These are phyloP conservation scores for Nelumbo lutea DNA, from an alignment of 164 flowering plant species.

Conservation along the genomic window DNA sequence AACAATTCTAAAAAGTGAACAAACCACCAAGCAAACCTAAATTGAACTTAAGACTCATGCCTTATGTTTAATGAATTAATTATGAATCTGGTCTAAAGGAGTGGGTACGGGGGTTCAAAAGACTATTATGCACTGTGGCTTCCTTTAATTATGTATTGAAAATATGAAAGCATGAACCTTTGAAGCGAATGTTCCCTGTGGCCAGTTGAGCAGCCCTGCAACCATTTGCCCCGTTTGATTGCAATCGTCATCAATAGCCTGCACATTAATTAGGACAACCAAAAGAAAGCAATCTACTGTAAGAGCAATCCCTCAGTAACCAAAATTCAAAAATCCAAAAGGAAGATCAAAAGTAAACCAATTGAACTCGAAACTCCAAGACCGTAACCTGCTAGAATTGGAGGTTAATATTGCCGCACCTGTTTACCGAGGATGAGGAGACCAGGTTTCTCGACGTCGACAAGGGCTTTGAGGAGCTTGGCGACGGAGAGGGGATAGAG, in stretches of 20 bases:
- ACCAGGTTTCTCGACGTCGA: slow-evolving; percentile 72
- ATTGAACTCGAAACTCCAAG: no score
- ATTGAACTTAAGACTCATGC: no score
- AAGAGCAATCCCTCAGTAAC: neutral
- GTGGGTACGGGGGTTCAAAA: no score
- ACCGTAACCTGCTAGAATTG: no score
- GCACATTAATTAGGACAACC: slow-evolving; percentile 16
- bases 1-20: no score
- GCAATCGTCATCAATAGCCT: slow-evolving; percentile 99
- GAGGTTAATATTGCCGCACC: slow-evolving; percentile 29
- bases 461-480: slow-evolving; percentile 72
- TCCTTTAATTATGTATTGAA: neutral
- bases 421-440: slow-evolving; percentile 86
- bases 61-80: no score
- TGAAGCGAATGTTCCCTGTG: slow-evolving; percentile 97
- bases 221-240: slow-evolving; percentile 97
- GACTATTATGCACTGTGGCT: no score
- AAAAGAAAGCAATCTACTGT: neutral
- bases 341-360: no score
- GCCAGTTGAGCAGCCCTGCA: slow-evolving; percentile 92
- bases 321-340: no score
- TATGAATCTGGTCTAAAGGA: no score
- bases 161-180: slow-evolving; percentile 45
- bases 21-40: no score
- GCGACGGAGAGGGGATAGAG: slow-evolving; percentile 75